Evolutionary conservation across 352 stramenopile species (phyloP), one percentile per base, ranked within the genome.

Genomic region (Globisporangium spiculum): DNA sequence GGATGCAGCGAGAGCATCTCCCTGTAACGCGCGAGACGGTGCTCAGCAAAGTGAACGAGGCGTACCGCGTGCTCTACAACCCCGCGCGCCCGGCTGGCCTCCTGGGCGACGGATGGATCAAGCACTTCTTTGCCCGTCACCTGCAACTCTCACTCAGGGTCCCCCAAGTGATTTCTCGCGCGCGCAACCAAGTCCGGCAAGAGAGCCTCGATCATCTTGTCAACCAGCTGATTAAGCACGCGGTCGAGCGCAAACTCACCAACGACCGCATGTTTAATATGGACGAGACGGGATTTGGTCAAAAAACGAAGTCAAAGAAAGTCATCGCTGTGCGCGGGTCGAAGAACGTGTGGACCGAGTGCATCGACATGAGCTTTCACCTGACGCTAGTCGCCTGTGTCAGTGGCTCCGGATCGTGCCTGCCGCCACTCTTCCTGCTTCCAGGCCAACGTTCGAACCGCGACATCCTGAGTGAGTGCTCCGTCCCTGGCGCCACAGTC

Each of bases 201-300:
- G 52, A 68, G 30, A 57, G 22, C 6, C 18, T 68, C 14, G 4
- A 44, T 30, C 22, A 20, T 20, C 24, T 62, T 46, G 26, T 62
- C 26, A 26, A 46, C 10, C 34, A 61, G 36, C 20, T 62, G 9
- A 30, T 55, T 22, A 61, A 62, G 52, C 52, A 46, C 20, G 30
- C 44, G 12, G 50, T 71, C 32, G 66, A 71, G 48, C 24, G 48
- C 6, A 66, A 60, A 18, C n/a, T 56, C n/a, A 56, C 50, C n/a
- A 56, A 30, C 50, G 22, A 56, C 50, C 55, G 65, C 20, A 36
- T 65, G 7, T 64, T 68, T 44, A 68, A 68, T 32, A 68, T 72
- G 60, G 60, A 65, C 36, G 36, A 72, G 53, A 72, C 50, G n/a
- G 8, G 22, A 34, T 48, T 46, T 46, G 44, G 18, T 66, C 57